A percentile compares a stretch with the other conserved stretches of the same genome.
Evolutionary conservation across 805 yeast genomes (phyloP).

Genomic region (Isabelozyma heimii): DNA sequence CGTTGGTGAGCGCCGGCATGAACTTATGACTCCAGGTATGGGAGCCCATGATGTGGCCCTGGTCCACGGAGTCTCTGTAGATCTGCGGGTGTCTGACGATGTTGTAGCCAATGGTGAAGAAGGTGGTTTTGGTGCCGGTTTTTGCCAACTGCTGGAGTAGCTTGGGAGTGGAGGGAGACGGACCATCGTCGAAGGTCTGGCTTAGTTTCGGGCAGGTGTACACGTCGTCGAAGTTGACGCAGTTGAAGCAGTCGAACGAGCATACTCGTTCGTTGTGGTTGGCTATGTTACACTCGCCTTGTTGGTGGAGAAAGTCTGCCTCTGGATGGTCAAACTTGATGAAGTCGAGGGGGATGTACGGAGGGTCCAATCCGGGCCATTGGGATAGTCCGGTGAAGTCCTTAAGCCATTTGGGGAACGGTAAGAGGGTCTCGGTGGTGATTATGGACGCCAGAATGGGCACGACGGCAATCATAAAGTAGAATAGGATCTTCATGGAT

Average conservation of each 20-base stretch:
- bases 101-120: conserved; percentile 82
- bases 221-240: conserved; percentile 74
- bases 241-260: conserved; percentile 83
- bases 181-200: conserved; percentile 96
- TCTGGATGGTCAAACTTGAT: conserved; percentile 54
- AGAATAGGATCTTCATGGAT: background rate
- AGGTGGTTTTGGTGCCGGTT: conserved; percentile 52
- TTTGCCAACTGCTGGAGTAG: conserved; percentile 51
- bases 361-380: conserved; percentile 91
- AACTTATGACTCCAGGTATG: conserved; percentile 94
- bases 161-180: conserved; percentile 65
- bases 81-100: conserved; percentile 75
- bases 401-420: conserved; percentile 78
- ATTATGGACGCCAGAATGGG: background rate
- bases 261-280: conserved; percentile 46
- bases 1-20: conserved; percentile 74
- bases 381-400: conserved; percentile 67
- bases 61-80: conserved; percentile 50
- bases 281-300: conserved; percentile 55
- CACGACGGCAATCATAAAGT: background rate
- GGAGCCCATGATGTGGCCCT: conserved; percentile 79
- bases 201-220: conserved; percentile 69
- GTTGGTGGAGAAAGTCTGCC: conserved; percentile 42
- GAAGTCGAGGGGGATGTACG: conserved; percentile 78
- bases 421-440: conserved; percentile 17